phyloP scores from a whole-genome alignment of 176 grass and related monocot species.

The Thinopyrum elongatum region DNA sequence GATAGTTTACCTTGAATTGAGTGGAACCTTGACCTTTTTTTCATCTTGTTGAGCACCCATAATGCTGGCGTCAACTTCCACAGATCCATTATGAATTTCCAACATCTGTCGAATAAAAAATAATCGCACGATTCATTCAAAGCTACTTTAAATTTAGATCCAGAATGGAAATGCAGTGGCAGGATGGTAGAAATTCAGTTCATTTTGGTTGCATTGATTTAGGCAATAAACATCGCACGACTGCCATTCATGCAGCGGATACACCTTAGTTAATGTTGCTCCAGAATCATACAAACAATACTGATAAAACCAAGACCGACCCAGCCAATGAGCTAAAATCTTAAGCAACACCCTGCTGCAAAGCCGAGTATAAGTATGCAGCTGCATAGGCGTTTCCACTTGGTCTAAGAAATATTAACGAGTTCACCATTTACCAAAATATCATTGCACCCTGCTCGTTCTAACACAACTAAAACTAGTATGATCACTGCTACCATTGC shows the following conservation, averaged over 20 bases:
- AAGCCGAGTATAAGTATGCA: not conserved
- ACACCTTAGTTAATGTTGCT: not conserved
- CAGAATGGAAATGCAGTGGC: not conserved
- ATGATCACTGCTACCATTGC: not conserved
- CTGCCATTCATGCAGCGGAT: not conserved
- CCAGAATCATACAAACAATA: slow-evolving; percentile 1
- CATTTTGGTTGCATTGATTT: slow-evolving; percentile 6
- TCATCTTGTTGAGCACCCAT: slow-evolving; percentile 82
- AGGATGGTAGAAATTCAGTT: slow-evolving; percentile 2
- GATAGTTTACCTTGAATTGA: slow-evolving; percentile 74
- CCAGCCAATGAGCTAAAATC: not conserved
- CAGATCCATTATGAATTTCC: slow-evolving; percentile 85
- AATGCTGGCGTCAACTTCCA: slow-evolving; percentile 80
- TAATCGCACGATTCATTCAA: slow-evolving; percentile 1
- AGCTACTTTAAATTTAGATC: not conserved
- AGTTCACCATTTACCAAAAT: not conserved
- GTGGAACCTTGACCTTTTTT: slow-evolving; percentile 87
- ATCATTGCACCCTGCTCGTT: not conserved
- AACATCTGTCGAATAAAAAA: slow-evolving; percentile 57
- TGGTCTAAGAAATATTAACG: not conserved
- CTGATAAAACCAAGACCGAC: not conserved
- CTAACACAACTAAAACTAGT: not conserved
- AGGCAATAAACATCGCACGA: not conserved
- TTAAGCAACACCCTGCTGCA: not conserved
- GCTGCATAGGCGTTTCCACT: not conserved